Percentiles rank a stretch among this genome's conserved stretches.
Evolutionary conservation across 805 yeast species (phyloP).

Genomic region (Candida ficus): DNA sequence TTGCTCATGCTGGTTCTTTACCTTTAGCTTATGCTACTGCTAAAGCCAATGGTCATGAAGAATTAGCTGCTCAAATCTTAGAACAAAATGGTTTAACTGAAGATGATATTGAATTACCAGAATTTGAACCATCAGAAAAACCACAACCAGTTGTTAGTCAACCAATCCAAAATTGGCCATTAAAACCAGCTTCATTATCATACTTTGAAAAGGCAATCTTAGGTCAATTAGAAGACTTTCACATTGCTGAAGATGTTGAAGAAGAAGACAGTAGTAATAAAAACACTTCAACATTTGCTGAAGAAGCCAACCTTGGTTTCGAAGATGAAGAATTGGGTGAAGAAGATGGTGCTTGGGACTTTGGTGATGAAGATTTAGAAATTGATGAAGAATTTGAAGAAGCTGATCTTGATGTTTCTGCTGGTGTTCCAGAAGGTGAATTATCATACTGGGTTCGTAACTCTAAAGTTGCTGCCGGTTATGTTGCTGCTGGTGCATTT

Average conservation of each 20-base stretch:
- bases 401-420: slow-evolving; percentile 35
- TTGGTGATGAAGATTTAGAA: slow-evolving; percentile 75
- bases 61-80: slow-evolving; percentile 66
- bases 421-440: slow-evolving; percentile 39
- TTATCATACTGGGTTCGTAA: slow-evolving; percentile 79
- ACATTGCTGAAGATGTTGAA: slow-evolving; percentile 40
- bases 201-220: slow-evolving; percentile 81
- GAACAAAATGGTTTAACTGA: slow-evolving; percentile 63
- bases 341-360: slow-evolving; percentile 66
- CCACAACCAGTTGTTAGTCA: slow-evolving; percentile 47
- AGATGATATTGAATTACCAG: slow-evolving; percentile 62
- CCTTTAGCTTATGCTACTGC: slow-evolving; percentile 95
- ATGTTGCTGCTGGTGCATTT: slow-evolving; percentile 94
- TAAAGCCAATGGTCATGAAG: slow-evolving; percentile 74
- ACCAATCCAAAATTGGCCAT: slow-evolving; percentile 68
- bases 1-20: slow-evolving; percentile 70
- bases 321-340: slow-evolving; percentile 43
- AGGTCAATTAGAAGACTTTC: slow-evolving; percentile 68
- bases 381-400: slow-evolving; percentile 56
- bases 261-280: slow-evolving; percentile 20
- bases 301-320: slow-evolving; percentile 27
- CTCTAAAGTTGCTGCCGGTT: slow-evolving; percentile 85
- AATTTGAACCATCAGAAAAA: slow-evolving; percentile 35
- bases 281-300: slow-evolving; percentile 26
- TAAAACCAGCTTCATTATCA: slow-evolving; percentile 64